Evolutionary conservation across 331 rosid genomes (phyloP), one percentile per base, ranked within the genome.

Genomic region (Erythrophleum ivorense): DNA sequence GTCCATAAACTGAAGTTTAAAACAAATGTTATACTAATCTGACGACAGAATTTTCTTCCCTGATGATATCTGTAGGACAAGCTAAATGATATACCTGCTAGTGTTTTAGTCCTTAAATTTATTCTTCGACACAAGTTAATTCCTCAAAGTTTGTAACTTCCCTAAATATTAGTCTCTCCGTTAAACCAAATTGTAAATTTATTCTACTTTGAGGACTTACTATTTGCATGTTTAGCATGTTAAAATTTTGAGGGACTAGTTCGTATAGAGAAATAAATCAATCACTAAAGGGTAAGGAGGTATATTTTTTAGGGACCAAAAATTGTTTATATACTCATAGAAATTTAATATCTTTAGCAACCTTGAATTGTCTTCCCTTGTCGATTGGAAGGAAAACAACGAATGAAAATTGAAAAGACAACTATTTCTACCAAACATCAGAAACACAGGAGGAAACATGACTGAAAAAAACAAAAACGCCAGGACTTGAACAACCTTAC

Each of bases 401-500:
- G 45, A 16, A 0, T 59, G 38, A 59, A 10, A 16, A 24, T 64
- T 8, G 1, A 6, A 59, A 46, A 24, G 68, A 41, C 14, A 52
- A 49, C 63, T 9, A 71, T 36, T 60, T 43, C 80, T 34, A 58
- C 54, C 3, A 36, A 24, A 29, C 60, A 40, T 11, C 34, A 50
- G 7, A 50, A 0, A 12, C 66, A 19, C 65, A 70, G 62, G 52
- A 38, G 2, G n/a, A 50, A 50, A 50, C n/a, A 54, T 12, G 24
- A 7, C 33, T 59, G 40, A 70, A 24, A 6, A 33, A 13, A 29
- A 53, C 0, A 79, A 50, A 76, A 79, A 78, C 2, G 54, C 0
- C 0, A 63, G 21, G 70, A 50, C 8, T 24, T 67, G 60, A 73
- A 33, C 19, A 38, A 77, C 55, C 69, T 70, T 88, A 86, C 90